A percentile compares a stretch with the other conserved stretches of the same genome.
These are phyloP conservation scores for Aspergillus carlsbadensis DNA, from an alignment of 495 filamentous ascomycete species.

Conservation along the genomic window DNA sequence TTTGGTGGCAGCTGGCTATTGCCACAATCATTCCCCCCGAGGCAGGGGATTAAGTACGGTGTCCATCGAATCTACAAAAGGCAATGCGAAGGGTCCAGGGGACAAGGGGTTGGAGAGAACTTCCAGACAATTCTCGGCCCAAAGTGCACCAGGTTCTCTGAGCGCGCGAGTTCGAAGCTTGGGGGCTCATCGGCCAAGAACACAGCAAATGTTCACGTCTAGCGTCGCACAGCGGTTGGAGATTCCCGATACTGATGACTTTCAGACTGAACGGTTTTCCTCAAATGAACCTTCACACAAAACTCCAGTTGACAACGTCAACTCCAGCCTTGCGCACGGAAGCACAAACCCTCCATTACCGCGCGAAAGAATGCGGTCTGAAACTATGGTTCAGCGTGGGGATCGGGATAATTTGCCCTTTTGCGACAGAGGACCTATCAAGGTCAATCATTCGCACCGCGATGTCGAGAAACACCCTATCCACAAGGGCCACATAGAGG, in stretches of 20 bases:
- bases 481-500: conserved; percentile 6
- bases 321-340: not conserved
- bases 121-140: conserved; percentile 16
- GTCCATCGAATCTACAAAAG: conserved; percentile 14
- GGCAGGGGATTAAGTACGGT: conserved; percentile 32
- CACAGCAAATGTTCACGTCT: conserved; percentile 34
- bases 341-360: not conserved
- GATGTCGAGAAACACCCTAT: conserved; percentile 3
- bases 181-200: conserved; percentile 22
- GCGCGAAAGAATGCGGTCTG: not conserved
- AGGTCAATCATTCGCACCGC: not conserved
- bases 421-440: not conserved
- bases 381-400: not conserved
- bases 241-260: conserved; percentile 14
- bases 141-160: conserved; percentile 23
- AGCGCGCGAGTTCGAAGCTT: conserved; percentile 12
- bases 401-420: not conserved
- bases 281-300: not conserved
- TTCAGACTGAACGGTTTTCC: not conserved
- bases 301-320: conserved; percentile 1
- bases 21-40: conserved; percentile 52
- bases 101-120: conserved; percentile 12
- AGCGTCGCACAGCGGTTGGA: conserved; percentile 24
- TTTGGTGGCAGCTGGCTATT: conserved; percentile 62
- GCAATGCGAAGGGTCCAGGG: conserved; percentile 17